A percentile compares a stretch with the other conserved stretches of the same genome.
Evolutionary conservation across 768 basidiomycete genomes (phyloP).

Genomic region (Boletus sensibilis): DNA sequence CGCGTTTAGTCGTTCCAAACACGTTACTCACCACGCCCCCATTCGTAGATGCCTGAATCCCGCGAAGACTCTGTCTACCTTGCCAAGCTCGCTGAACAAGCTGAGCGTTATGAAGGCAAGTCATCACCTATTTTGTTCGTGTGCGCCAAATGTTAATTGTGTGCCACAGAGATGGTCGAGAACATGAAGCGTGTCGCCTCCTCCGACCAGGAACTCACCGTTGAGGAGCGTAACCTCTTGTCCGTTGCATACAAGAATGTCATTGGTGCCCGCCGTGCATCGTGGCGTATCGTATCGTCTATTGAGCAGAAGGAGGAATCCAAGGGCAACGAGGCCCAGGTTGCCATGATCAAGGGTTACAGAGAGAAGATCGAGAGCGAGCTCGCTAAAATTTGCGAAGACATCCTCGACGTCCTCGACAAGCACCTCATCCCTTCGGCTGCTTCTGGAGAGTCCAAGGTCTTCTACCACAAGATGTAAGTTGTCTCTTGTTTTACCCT

Average conservation of each 20-base stretch:
- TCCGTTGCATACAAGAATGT: constrained; percentile 99
- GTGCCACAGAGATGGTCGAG: constrained; percentile 84
- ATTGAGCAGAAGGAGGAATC: constrained; percentile 99
- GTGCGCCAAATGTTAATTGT: constrained; percentile 14
- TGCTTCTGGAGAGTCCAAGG: constrained; percentile 94
- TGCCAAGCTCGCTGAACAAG: constrained; percentile 99
- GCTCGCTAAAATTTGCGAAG: constrained; percentile 97
- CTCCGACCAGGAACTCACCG: constrained; percentile 96
- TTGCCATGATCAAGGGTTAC: constrained; percentile 97
- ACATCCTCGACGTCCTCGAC: constrained; percentile 95
- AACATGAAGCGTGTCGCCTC: constrained; percentile 99
- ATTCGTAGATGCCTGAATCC: constrained; percentile 64
- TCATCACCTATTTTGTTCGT: constrained; percentile 8
- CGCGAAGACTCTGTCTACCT: constrained; percentile 99
- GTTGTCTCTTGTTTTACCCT: constrained; percentile 25
- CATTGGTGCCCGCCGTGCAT: constrained; percentile 96
- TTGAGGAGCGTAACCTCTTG: constrained; percentile 96
- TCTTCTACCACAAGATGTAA: constrained; percentile 99
- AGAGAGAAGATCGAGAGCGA: constrained; percentile 97
- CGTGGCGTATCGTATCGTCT: constrained; percentile 97
- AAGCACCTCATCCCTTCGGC: constrained; percentile 98
- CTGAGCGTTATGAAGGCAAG: constrained; percentile 96
- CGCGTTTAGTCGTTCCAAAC: constrained; percentile 27
- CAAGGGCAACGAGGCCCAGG: constrained; percentile 95
- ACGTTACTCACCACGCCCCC: constrained; percentile 14